Evolutionary conservation across 2,329 filamentous ascomycete species (phyloP).

Genomic region (Phyllosticta paracitricarpa): DNA sequence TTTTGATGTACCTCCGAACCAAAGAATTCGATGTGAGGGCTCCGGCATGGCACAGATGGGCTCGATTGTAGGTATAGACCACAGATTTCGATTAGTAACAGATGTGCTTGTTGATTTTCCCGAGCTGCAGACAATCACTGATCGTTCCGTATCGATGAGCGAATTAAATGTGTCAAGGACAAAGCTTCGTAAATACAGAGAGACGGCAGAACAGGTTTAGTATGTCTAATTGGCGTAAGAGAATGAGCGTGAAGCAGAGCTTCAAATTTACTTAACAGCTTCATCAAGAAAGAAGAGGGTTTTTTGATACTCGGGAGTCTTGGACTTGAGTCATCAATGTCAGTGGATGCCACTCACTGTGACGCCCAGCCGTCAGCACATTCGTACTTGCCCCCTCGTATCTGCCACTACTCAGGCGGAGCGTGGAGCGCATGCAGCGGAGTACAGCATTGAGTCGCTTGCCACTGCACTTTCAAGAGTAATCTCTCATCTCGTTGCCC

Average conservation of each 20-base stretch:
- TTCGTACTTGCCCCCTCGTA: not conserved
- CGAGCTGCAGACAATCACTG: not conserved
- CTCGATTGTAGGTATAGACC: not conserved
- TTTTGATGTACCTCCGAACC: not conserved
- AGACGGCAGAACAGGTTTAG: not conserved
- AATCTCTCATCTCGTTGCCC: not conserved
- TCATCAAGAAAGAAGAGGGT: not conserved
- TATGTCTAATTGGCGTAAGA: not conserved
- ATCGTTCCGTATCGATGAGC: not conserved
- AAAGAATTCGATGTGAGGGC: not conserved
- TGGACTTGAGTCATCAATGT: not conserved
- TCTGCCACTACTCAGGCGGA: not conserved
- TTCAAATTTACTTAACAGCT: not conserved
- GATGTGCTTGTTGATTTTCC: not conserved
- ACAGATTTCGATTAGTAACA: not conserved
- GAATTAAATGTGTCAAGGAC: not conserved
- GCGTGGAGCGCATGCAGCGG: not conserved
- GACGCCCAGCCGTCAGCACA: not conserved
- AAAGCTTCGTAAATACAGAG: not conserved
- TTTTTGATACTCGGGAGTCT: not conserved
- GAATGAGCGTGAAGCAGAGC: not conserved
- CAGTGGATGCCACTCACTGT: not conserved
- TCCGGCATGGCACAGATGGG: not conserved
- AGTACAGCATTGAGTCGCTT: not conserved
- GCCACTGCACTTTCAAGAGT: not conserved